Percentiles rank a stretch among this genome's conserved stretches.
Evolutionary conservation across 1,284 basidiomycete species (phyloP).

Genomic region (Anthracocystis panici-leucophaei): DNA sequence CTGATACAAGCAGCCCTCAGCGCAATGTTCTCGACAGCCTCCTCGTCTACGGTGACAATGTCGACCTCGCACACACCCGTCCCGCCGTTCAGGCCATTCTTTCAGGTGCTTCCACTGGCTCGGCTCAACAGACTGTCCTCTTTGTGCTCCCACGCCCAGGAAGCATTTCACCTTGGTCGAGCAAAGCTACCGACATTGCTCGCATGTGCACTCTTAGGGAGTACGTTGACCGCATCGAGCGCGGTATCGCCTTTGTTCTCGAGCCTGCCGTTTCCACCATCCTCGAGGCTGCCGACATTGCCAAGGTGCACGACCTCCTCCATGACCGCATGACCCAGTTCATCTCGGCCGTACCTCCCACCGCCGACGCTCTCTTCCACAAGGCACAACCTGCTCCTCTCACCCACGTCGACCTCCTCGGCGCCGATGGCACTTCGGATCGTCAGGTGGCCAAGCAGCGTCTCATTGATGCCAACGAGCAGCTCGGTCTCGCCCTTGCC

Average conservation of each 20-base stretch:
- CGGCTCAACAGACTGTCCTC: constrained; percentile 70
- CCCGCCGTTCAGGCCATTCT: constrained; percentile 70
- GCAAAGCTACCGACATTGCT: constrained; percentile 93
- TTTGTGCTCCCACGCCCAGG: constrained; percentile 65
- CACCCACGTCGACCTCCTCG: constrained; percentile 76
- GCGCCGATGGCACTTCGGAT: constrained; percentile 59
- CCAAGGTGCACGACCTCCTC: constrained; percentile 46
- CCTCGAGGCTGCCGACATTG: constrained; percentile 47
- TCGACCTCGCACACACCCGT: constrained; percentile 73
- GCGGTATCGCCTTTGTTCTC: constrained; percentile 82
- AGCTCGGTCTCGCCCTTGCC: constrained; percentile 90
- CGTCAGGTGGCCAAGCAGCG: constrained; percentile 54
- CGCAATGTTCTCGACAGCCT: constrained; percentile 79
- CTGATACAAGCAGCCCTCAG: constrained; percentile 72
- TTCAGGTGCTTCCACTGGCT: constrained; percentile 13
- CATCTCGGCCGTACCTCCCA: constrained; percentile 73
- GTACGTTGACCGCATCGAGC: constrained; percentile 83
- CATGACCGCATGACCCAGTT: constrained; percentile 94
- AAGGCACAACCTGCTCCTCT: constrained; percentile 79
- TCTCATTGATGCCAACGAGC: constrained; percentile 82
- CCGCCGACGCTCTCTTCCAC: constrained; percentile 77
- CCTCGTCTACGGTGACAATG: constrained; percentile 87
- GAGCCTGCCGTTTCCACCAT: constrained; percentile 71
- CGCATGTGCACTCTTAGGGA: constrained; percentile 81
- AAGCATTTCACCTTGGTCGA: constrained; percentile 91